A percentile compares a stretch with the other conserved stretches of the same genome.
These are phyloP conservation scores for Cocos nucifera DNA, from an alignment of 176 grass and related monocot species.

Conservation along the genomic window DNA sequence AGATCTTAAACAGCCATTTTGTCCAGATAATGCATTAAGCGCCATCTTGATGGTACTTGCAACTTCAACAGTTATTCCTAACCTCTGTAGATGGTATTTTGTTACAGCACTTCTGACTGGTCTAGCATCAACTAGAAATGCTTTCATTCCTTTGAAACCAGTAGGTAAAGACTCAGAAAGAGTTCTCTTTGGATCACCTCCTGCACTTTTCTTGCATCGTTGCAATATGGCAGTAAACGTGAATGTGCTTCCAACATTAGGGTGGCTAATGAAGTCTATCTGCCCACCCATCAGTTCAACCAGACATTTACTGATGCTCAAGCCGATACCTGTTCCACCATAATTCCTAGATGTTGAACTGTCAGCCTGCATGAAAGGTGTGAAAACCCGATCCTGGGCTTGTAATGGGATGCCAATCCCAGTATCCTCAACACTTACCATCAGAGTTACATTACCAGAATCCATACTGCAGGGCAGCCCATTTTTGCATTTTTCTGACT, in stretches of 20 bases:
- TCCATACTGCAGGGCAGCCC: conserved; percentile 21
- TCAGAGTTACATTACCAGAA: conserved; percentile 35
- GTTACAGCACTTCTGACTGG: conserved; percentile 73
- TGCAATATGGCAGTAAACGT: conserved; percentile 58
- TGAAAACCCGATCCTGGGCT: conserved; percentile 86
- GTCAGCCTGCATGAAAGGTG: conserved; percentile 92
- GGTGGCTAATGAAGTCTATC: conserved; percentile 72
- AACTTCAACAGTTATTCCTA: conserved; percentile 62
- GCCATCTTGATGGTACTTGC: conserved; percentile 40
- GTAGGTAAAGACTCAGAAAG: conserved; percentile 46
- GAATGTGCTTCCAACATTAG: conserved; percentile 80
- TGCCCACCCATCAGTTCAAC: conserved; percentile 85
- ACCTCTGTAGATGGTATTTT: conserved; percentile 76
- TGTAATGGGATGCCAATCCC: conserved; percentile 82
- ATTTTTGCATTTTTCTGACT: conserved; percentile 19
- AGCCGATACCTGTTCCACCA: conserved; percentile 90
- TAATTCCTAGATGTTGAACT: conserved; percentile 96
- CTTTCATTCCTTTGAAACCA: conserved; percentile 69
- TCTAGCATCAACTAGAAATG: conserved; percentile 56
- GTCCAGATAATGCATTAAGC: conserved; percentile 45
- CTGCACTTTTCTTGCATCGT: conserved; percentile 33
- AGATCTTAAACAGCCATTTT: conserved; percentile 28
- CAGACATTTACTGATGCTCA: conserved; percentile 96
- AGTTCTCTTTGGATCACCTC: conserved; percentile 35
- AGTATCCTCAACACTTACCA: conserved; percentile 81